Evolutionary conservation across 2,329 filamentous ascomycete species (phyloP), one percentile per base, ranked within the genome.

Genomic region (Phaeophleospora eucalypticola): DNA sequence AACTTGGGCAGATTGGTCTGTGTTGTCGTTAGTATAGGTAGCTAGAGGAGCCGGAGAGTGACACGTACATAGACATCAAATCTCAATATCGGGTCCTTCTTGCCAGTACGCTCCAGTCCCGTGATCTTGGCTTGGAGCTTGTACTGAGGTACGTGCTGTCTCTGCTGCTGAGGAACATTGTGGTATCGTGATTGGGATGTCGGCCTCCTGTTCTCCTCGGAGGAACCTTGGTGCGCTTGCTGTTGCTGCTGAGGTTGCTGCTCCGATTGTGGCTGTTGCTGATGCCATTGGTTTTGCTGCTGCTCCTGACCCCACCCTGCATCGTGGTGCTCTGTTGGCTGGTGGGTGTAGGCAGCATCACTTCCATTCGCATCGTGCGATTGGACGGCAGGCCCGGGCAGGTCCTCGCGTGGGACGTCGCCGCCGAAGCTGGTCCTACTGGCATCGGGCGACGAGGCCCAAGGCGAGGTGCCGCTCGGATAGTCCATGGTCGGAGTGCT

Each of bases 1-100:
- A 96, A 98, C 59, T 91, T 91, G 43, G 91, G 90, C n/a, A 98
- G 85, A 70, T 98, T 98, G 56, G 93, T 98, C 93, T 98, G 35
- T n/a, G 24, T 3, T 14, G 18, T 17, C 20, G 19, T 32, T 21
- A 35, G 16, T 12, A 35, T 14, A 15, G 8, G 14, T 33, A 4
- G 6, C 12, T 8, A 18, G 8, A n/a, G 9, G 3, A n/a, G 9
- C 4, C 18, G n/a, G 8, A 17, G 6, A n/a, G 20, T 9, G 24
- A 34, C 18, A 4, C 40, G 65, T 83, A 97, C 93, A 71, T 98
- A 89, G 54, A 97, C 89, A 71, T 98, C 93, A 65, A 98, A 98
- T 59, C 89, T 82, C 51, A 98, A 71, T 56, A 97, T 89, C 1
- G 90, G 89, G 62, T 98, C 93, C 70, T 97, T 98, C 69, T 94